Conservation (phyloP, 169 alveolate genomes). For the Hepatocystis sp. region DNA sequence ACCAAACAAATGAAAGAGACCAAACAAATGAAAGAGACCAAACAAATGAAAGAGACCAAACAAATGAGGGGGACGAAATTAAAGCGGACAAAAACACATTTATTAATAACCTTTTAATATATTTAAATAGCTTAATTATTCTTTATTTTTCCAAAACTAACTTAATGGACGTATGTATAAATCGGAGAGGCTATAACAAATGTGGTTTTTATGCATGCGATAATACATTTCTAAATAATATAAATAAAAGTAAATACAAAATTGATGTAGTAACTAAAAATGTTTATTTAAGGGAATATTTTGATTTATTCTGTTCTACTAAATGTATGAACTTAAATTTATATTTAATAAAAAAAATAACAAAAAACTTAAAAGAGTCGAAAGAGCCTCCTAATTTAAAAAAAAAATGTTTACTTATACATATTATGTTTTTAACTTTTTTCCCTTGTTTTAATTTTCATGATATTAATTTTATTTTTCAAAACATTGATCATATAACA, state of each 20-base stretch:
- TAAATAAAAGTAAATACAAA: conserved; percentile 50
- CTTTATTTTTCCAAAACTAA: conserved; percentile 33
- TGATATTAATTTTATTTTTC: conserved; percentile 21
- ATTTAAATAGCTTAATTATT: conserved; percentile 21
- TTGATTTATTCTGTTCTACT: conserved; percentile 57
- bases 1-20: not conserved
- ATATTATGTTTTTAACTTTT: conserved; percentile 66
- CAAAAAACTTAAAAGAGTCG: conserved; percentile 1
- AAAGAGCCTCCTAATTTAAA: conserved; percentile 8
- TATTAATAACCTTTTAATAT: conserved; percentile 35
- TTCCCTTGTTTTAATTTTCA: conserved; percentile 64
- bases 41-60: not conserved
- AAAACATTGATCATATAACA: conserved; percentile 17
- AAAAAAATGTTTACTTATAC: conserved; percentile 39
- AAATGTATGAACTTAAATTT: conserved; percentile 64
- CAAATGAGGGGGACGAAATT: conserved; percentile 13
- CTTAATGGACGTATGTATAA: conserved; percentile 57
- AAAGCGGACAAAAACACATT: conserved; percentile 16
- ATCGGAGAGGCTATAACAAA: conserved; percentile 46
- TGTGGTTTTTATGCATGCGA: conserved; percentile 77
- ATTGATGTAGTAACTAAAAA: conserved; percentile 25
- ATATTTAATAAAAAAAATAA: conserved; percentile 19
- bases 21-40: not conserved
- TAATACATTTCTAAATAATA: conserved; percentile 23
- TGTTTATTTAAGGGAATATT: conserved; percentile 49